phyloP scores from a whole-genome alignment of 352 stramenopile species.

The Phytopythium boreale region DNA sequence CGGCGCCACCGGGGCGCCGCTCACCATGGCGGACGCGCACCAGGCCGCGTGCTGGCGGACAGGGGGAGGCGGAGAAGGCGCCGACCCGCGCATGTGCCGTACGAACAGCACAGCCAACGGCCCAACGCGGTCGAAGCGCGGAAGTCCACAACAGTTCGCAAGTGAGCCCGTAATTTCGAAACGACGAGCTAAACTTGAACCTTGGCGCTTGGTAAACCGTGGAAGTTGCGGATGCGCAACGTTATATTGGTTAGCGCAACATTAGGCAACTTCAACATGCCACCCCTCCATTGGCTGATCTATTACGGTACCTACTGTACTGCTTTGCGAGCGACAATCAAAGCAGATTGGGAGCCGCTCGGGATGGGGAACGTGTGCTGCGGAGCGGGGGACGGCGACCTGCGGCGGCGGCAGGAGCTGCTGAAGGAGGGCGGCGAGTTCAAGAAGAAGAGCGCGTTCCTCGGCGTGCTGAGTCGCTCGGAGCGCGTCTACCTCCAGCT shows the following conservation, averaged over 20 bases:
- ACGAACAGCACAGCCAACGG: no score
- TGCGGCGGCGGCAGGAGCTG: conserved; percentile 51
- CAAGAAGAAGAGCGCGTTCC: conserved; percentile 63
- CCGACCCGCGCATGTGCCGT: not conserved
- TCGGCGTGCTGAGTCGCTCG: conserved; percentile 57
- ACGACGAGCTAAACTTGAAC: not conserved
- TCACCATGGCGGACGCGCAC: not conserved
- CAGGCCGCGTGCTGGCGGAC: no score
- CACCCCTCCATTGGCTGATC: no score
- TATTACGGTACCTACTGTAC: no score
- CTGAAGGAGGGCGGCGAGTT: conserved; percentile 69
- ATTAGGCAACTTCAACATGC: not conserved
- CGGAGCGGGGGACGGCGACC: conserved; percentile 49
- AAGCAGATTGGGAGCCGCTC: not conserved
- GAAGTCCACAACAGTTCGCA: not conserved
- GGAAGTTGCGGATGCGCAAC: not conserved
- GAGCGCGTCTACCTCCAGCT: conserved; percentile 62
- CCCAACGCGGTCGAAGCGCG: no score
- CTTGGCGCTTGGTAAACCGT: not conserved
- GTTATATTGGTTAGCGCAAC: not conserved
- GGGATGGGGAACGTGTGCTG: conserved; percentile 73
- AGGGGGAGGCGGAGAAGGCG: not conserved
- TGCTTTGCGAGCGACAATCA: no score
- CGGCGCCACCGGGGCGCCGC: not conserved
- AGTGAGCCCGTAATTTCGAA: not conserved